Conservation (phyloP, 116 monocot genomes). For the Phalaenopsis hybrid region DNA sequence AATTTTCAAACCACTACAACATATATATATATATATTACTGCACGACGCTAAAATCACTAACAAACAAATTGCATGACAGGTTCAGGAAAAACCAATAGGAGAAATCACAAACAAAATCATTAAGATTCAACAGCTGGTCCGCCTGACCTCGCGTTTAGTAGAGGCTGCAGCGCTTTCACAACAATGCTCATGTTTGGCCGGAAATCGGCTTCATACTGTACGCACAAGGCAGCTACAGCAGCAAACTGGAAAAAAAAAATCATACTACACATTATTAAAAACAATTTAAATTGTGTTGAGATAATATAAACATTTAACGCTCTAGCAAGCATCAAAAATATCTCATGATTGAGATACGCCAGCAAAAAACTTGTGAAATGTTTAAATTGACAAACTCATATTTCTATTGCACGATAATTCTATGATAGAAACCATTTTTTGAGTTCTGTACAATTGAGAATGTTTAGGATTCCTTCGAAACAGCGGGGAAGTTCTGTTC, state of each 20-base stretch:
- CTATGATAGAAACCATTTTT: too few species aligned
- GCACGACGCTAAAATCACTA: background rate
- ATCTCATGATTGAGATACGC: background rate
- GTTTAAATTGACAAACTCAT: too few species aligned
- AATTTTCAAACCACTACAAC: background rate
- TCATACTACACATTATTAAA: background rate
- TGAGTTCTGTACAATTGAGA: too few species aligned
- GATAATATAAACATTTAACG: background rate
- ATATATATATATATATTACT: background rate
- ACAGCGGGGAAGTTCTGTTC: too few species aligned
- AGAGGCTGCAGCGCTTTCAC: slow-evolving; percentile 61
- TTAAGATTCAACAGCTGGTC: slow-evolving; percentile 22
- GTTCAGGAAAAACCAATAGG: background rate
- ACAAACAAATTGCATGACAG: background rate
- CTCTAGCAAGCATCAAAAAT: background rate
- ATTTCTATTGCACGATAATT: too few species aligned
- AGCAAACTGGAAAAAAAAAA: slow-evolving; percentile 27
- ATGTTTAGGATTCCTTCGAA: too few species aligned
- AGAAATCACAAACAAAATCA: slow-evolving; percentile 8
- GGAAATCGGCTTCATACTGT: slow-evolving; percentile 66
- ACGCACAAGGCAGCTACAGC: slow-evolving; percentile 63
- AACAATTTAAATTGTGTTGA: background rate
- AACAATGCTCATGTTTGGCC: slow-evolving; percentile 68
- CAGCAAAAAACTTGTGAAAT: too few species aligned
- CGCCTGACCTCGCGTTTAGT: slow-evolving; percentile 27